Percentiles rank a stretch among this genome's conserved stretches.
Evolutionary conservation across 306 rosid genomes (phyloP).

Genomic region (Comarum palustre): DNA sequence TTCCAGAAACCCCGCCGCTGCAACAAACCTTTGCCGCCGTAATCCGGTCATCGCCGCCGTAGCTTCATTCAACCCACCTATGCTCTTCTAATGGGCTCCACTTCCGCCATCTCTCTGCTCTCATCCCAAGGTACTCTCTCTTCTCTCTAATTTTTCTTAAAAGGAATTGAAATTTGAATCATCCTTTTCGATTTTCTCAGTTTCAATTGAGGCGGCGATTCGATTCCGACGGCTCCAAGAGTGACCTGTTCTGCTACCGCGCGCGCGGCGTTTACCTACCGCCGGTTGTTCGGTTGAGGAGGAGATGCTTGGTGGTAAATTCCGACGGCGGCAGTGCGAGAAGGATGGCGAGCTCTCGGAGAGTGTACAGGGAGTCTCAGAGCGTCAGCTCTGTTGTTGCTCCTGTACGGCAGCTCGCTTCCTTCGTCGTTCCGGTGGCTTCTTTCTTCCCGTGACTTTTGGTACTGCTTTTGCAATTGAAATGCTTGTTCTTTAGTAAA

Average conservation of each 20-base stretch:
- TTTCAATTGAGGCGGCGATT: conserved; percentile 29
- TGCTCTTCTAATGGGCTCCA: conserved; percentile 50
- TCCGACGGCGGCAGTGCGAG: conserved; percentile 50
- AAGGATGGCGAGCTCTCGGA: conserved; percentile 46
- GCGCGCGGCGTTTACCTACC: conserved; percentile 29
- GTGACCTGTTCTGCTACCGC: conserved; percentile 25
- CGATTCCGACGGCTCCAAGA: conserved; percentile 10
- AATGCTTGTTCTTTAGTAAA: background rate
- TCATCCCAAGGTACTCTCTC: conserved; percentile 43
- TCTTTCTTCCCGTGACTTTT: conserved; percentile 51
- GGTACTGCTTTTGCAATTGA: conserved; percentile 43
- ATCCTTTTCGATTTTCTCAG: conserved; percentile 8
- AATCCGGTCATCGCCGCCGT: background rate
- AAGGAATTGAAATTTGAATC: background rate
- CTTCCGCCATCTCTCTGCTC: conserved; percentile 58
- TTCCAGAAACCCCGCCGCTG: conserved; percentile 20
- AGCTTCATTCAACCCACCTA: background rate
- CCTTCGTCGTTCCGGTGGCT: conserved; percentile 60
- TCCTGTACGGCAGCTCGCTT: conserved; percentile 61
- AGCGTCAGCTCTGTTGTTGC: conserved; percentile 44
- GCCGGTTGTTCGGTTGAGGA: conserved; percentile 16
- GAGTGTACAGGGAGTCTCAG: conserved; percentile 76
- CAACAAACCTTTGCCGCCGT: background rate
- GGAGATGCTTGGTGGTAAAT: conserved; percentile 38
- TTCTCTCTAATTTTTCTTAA: background rate